A percentile compares a stretch with the other conserved stretches of the same genome.
Evolutionary conservation across 192 early-diverging fungal genomes (phyloP).

Genomic region (Coemansia sp.): DNA sequence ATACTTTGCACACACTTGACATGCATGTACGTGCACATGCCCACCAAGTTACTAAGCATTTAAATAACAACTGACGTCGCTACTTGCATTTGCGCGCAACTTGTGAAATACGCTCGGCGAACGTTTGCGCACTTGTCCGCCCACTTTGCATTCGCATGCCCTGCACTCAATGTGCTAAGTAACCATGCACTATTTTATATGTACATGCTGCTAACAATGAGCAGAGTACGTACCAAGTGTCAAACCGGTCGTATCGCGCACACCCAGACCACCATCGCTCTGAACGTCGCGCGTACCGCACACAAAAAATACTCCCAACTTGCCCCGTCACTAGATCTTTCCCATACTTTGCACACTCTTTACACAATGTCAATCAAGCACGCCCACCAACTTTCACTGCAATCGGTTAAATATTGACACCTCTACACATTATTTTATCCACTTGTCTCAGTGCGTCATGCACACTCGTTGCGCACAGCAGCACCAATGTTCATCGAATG

Average conservation of each 20-base stretch:
- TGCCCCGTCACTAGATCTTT: background rate
- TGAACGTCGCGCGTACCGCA: background rate
- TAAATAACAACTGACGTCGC: background rate
- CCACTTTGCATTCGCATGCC: background rate
- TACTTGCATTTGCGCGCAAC: too few relatives aligned
- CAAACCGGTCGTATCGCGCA: background rate
- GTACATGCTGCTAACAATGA: background rate
- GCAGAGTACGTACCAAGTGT: background rate
- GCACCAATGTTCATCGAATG: background rate
- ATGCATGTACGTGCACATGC: background rate
- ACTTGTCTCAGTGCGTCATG: too few relatives aligned
- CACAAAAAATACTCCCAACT: background rate
- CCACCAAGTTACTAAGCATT: background rate
- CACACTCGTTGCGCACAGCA: background rate
- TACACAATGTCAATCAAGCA: background rate
- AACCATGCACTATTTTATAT: background rate
- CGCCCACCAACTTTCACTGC: background rate
- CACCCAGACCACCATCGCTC: background rate
- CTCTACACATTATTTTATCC: too few relatives aligned
- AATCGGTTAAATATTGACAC: background rate
- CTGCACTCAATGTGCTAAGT: background rate
- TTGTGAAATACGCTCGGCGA: too few relatives aligned
- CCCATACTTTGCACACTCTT: background rate
- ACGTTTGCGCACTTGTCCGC: too few relatives aligned
- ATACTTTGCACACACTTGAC: too few relatives aligned